A percentile compares a stretch with the other conserved stretches of the same genome.
Conservation (phyloP, 192 early-diverging fungal species). For the Entomortierella chlamydospora region DNA sequence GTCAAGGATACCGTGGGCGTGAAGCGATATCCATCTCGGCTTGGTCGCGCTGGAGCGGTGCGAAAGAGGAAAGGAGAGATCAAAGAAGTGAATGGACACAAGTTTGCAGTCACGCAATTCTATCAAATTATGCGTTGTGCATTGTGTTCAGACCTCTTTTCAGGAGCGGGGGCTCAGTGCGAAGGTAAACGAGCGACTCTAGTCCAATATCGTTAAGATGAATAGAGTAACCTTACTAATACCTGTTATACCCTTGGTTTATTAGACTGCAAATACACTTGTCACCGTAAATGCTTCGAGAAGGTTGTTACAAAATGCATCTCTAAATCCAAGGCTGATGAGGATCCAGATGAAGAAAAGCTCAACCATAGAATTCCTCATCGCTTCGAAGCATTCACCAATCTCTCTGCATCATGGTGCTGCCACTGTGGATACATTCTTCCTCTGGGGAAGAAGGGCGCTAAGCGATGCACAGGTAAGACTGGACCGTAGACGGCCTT, state of each 20-base stretch:
- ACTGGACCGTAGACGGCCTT: too few species aligned
- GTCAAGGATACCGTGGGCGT: constrained; percentile 64
- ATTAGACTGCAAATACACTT: constrained; percentile 91
- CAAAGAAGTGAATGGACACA: constrained; percentile 92
- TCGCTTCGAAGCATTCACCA: constrained; percentile 89
- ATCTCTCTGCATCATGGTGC: constrained; percentile 93
- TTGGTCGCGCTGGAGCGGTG: constrained; percentile 83
- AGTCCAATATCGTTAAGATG: background rate
- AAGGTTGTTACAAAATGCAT: constrained; percentile 94
- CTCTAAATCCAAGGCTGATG: constrained; percentile 70
- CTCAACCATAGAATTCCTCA: constrained; percentile 96
- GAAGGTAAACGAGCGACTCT: constrained; percentile 66
- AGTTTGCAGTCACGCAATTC: constrained; percentile 90
- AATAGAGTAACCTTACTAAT: background rate
- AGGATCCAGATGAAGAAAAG: constrained; percentile 76
- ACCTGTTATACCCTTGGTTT: background rate
- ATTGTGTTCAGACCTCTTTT: constrained; percentile 93
- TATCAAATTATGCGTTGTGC: constrained; percentile 99
- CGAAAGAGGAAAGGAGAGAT: constrained; percentile 86
- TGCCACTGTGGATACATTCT: constrained; percentile 98
- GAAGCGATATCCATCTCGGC: constrained; percentile 64
- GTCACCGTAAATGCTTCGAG: constrained; percentile 89
- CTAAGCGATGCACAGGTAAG: constrained; percentile 66
- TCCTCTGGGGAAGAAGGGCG: constrained; percentile 78
- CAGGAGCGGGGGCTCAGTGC: constrained; percentile 92